phyloP scores from a whole-genome alignment of 208 protist genomes.

The Trypanosoma platydactyli region DNA sequence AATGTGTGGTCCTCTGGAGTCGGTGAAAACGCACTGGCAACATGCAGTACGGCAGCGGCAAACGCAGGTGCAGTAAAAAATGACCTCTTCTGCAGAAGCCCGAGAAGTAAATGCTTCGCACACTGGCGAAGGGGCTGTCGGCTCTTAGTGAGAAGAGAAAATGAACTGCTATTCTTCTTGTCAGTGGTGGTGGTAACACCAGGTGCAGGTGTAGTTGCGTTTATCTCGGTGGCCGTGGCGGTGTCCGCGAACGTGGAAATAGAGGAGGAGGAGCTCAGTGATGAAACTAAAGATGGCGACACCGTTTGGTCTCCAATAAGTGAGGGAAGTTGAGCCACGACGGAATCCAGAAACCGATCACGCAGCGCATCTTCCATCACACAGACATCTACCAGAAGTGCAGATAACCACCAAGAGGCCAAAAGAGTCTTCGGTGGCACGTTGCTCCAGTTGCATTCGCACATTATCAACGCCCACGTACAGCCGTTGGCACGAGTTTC shows the following conservation, averaged over 20 bases:
- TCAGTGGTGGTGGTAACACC: background rate
- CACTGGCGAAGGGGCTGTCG: conserved; percentile 6
- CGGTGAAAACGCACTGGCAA: conserved; percentile 46
- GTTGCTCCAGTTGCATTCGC: conserved; percentile 41
- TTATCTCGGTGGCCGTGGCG: background rate
- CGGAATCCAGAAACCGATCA: conserved; percentile 37
- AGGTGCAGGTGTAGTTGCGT: too few relatives aligned
- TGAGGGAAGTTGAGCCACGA: conserved; percentile 50
- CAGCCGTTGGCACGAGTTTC: conserved; percentile 41
- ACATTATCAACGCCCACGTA: conserved; percentile 55
- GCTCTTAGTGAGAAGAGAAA: background rate
- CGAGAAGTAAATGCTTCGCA: conserved; percentile 40
- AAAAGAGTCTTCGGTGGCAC: conserved; percentile 27
- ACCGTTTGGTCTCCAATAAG: conserved; percentile 3
- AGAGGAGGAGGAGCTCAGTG: conserved; percentile 1
- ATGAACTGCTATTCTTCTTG: background rate
- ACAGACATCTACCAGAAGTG: conserved; percentile 51
- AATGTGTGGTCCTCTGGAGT: conserved; percentile 43
- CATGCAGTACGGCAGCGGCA: conserved; percentile 42
- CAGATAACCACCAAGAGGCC: conserved; percentile 62
- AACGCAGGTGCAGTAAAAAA: conserved; percentile 36
- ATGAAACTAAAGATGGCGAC: background rate
- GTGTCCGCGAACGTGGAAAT: conserved; percentile 1
- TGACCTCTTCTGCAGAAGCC: conserved; percentile 47
- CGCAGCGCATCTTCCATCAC: conserved; percentile 36